A percentile compares a stretch with the other conserved stretches of the same genome.
Evolutionary conservation across 345 rosid genomes (phyloP).

Genomic region (Physaria fendleri): DNA sequence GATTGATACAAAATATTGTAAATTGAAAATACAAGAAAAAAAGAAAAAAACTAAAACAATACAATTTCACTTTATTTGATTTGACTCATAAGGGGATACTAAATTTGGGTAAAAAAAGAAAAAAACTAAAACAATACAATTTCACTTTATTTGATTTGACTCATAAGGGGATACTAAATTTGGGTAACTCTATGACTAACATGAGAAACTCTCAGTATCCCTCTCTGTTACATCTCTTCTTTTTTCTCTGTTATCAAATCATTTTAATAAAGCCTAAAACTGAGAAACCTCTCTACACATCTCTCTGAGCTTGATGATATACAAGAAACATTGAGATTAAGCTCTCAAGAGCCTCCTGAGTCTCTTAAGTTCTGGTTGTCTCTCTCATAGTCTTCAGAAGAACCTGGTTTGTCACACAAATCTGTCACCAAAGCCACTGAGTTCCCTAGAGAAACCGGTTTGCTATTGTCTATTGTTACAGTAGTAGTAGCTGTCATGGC

Average conservation of each 20-base stretch:
- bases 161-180: not conserved
- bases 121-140: not conserved
- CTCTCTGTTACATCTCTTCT: constrained; percentile 5
- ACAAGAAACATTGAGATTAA: constrained; percentile 2
- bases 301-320: constrained; percentile 28
- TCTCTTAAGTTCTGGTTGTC: not conserved
- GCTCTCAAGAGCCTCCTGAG: constrained; percentile 15
- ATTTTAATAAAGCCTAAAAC: constrained; percentile 8
- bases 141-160: no score
- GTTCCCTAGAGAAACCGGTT: constrained; percentile 9
- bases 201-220: constrained; percentile 1
- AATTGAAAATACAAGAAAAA: no score
- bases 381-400: constrained; percentile 5
- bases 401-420: not conserved
- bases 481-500: constrained; percentile 18
- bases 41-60: not conserved
- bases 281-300: constrained; percentile 18
- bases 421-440: constrained; percentile 1
- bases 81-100: not conserved
- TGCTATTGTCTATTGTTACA: constrained; percentile 15
- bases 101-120: not conserved
- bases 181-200: constrained; percentile 5
- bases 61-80: not conserved
- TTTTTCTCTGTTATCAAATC: not conserved
- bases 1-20: no score